These are phyloP conservation scores for Phaseolus lunatus DNA, from an alignment of 306 rosid genomes.

Conservation along the genomic window DNA sequence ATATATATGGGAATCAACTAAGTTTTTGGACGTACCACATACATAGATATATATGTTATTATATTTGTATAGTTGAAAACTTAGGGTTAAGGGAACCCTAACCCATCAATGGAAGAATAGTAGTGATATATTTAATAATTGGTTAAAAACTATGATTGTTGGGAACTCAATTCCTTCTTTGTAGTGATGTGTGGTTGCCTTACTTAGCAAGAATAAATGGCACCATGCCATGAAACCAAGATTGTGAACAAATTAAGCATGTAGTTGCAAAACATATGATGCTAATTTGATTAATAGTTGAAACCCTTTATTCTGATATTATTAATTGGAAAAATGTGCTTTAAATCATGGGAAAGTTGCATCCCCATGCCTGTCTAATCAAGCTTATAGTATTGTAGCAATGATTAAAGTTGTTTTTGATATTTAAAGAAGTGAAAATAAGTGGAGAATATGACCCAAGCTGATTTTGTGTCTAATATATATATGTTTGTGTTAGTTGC, in stretches of 20 bases:
- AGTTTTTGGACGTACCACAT: too few relatives aligned
- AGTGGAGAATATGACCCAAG: slow-evolving; percentile 60
- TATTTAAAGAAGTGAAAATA: slow-evolving; percentile 24
- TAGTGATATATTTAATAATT: too few relatives aligned
- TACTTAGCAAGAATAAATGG: slow-evolving; percentile 41
- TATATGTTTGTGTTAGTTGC: slow-evolving; percentile 32
- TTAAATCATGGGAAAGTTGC: slow-evolving; percentile 56
- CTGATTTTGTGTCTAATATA: slow-evolving; percentile 51
- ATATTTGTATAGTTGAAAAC: slow-evolving; percentile 12
- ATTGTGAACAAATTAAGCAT: slow-evolving; percentile 29
- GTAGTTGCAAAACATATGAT: not conserved
- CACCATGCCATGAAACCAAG: slow-evolving; percentile 1
- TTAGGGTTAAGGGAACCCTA: slow-evolving; percentile 5
- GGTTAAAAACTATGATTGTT: not conserved
- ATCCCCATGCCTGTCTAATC: slow-evolving; percentile 63
- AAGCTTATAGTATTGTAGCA: slow-evolving; percentile 38
- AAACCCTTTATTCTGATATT: slow-evolving; percentile 46
- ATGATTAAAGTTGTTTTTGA: slow-evolving; percentile 37
- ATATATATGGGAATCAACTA: too few relatives aligned
- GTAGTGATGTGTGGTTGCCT: slow-evolving; percentile 31
- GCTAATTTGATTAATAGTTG: slow-evolving; percentile 18
- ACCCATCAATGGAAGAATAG: not conserved
- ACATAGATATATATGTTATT: too few relatives aligned
- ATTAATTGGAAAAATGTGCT: slow-evolving; percentile 47
- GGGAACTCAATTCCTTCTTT: slow-evolving; percentile 22